Conservation (phyloP, 768 basidiomycete species). For the Rhodosporidiobolus odoratus region DNA sequence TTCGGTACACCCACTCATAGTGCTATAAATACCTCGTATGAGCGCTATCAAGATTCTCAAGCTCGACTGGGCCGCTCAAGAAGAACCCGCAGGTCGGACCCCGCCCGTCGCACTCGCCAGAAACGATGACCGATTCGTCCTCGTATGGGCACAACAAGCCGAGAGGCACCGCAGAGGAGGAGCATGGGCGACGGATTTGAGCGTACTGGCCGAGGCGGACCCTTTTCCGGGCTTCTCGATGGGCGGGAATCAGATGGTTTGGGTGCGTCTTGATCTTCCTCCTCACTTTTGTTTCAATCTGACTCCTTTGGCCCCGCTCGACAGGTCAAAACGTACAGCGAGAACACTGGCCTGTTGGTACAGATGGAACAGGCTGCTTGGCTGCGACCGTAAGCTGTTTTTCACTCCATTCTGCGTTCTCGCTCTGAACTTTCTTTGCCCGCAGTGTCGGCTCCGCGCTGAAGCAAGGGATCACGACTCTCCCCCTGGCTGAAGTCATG, state of each 20-base stretch:
- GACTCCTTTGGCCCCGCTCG: not conserved
- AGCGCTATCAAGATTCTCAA: not conserved
- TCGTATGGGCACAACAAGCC: not conserved
- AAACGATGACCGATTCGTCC: not conserved
- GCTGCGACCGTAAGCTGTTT: conserved; percentile 12
- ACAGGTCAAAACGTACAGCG: conserved; percentile 39
- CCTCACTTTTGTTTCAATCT: not conserved
- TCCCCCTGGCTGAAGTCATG: conserved; percentile 32
- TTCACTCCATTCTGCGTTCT: not conserved
- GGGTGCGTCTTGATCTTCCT: conserved; percentile 2
- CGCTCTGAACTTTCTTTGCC: not conserved
- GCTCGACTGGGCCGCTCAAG: not conserved
- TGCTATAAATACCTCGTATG: not conserved
- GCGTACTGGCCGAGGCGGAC: conserved; percentile 19
- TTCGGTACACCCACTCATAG: no score
- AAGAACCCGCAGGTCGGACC: not conserved
- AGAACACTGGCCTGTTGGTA: conserved; percentile 28
- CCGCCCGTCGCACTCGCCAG: conserved; percentile 13
- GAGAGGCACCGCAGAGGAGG: not conserved
- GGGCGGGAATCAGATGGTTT: conserved; percentile 21
- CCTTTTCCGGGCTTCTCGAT: conserved; percentile 26
- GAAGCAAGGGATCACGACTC: conserved; percentile 33
- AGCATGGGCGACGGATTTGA: not conserved
- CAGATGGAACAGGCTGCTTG: conserved; percentile 27
- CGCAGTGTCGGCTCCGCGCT: conserved; percentile 24